Evolutionary conservation across 1,139 yeast species (phyloP).

Genomic region (Taphrina wiesneri): DNA sequence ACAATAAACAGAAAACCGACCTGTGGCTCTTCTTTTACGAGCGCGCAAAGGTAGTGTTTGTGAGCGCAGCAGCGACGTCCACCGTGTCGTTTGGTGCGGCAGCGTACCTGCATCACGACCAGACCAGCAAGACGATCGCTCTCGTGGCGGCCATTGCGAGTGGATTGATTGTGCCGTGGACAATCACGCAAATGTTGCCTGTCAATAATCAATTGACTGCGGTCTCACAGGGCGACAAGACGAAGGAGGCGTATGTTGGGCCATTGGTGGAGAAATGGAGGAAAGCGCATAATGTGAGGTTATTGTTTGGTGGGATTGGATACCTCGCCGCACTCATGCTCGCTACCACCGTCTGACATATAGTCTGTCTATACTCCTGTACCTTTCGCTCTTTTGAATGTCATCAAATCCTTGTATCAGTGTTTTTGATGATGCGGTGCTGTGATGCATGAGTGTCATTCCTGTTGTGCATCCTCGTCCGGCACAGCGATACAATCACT

Average conservation of each 20-base stretch:
- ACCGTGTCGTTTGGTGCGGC: background rate
- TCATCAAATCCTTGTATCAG: background rate
- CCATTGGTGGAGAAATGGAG: conserved; percentile 14
- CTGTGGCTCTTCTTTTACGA: conserved; percentile 10
- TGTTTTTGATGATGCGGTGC: background rate
- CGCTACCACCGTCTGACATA: conserved; percentile 1
- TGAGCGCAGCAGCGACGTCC: background rate
- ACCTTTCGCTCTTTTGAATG: background rate
- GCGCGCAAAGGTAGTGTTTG: conserved; percentile 1
- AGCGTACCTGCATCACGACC: background rate
- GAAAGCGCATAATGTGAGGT: conserved; percentile 1
- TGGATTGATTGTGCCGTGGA: conserved; percentile 3
- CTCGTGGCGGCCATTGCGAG: conserved; percentile 4
- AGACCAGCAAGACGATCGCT: background rate
- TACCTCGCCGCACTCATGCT: conserved; percentile 16
- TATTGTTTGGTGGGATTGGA: background rate
- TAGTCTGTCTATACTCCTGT: background rate
- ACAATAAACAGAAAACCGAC: conserved; percentile 9
- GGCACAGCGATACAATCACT: conserved; percentile 19
- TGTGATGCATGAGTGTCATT: background rate
- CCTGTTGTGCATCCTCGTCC: background rate
- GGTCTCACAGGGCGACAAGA: conserved; percentile 4
- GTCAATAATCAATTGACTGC: conserved; percentile 5
- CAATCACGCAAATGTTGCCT: conserved; percentile 5
- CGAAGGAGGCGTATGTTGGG: conserved; percentile 7